Conservation (phyloP, 352 stramenopile species). For the Blastocystis sp. region DNA sequence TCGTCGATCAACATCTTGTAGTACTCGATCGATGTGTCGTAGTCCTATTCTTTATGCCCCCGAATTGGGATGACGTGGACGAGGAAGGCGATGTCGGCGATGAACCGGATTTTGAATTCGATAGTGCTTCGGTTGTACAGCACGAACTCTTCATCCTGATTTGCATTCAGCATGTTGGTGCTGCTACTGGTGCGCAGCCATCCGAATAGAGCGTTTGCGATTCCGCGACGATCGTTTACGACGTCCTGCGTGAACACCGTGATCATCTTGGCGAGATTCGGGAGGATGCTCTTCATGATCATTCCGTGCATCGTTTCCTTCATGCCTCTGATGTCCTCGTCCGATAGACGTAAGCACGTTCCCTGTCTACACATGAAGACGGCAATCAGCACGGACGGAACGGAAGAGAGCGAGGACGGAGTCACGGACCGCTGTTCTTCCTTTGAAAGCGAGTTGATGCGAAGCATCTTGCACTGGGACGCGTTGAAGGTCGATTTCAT, state of each 20-base stretch:
- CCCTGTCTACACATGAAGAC: neutral
- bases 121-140: slow-evolving; percentile 27
- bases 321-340: neutral
- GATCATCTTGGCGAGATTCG: slow-evolving; percentile 38
- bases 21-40: slow-evolving; percentile 41
- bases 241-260: slow-evolving; percentile 19
- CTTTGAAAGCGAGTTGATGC: slow-evolving; percentile 1
- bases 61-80: neutral
- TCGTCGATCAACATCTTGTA: slow-evolving; percentile 52
- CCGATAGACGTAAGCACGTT: neutral
- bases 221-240: slow-evolving; percentile 41
- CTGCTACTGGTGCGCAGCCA: slow-evolving; percentile 58
- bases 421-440: neutral
- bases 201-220: slow-evolving; percentile 27
- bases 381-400: neutral
- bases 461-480: slow-evolving; percentile 27
- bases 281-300: neutral
- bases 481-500: slow-evolving; percentile 68
- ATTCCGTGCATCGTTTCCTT: slow-evolving; percentile 1
- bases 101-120: slow-evolving; percentile 67
- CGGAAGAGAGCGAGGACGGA: neutral
- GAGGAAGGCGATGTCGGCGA: slow-evolving; percentile 65
- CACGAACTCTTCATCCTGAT: slow-evolving; percentile 16
- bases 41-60: slow-evolving; percentile 24
- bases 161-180: slow-evolving; percentile 3